phyloP scores from a whole-genome alignment of 345 rosid species.

The Gossypium mustelinum region DNA sequence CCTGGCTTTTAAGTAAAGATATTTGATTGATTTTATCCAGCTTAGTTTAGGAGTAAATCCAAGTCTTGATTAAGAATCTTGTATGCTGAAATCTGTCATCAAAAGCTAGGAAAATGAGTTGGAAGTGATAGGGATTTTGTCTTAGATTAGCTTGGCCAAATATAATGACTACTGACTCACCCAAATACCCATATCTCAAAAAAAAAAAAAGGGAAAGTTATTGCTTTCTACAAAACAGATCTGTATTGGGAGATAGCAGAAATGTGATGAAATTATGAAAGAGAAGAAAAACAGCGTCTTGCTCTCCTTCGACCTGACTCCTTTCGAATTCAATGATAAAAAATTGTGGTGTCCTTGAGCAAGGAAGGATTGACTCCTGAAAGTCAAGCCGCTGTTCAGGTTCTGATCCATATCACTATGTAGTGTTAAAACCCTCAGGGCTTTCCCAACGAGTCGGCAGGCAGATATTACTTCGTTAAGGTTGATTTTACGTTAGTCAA shows the following conservation, averaged over 20 bases:
- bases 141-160: background rate
- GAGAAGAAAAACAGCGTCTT: too few relatives aligned
- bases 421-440: conserved; percentile 12
- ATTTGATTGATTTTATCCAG: background rate
- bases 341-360: background rate
- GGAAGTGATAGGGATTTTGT: background rate
- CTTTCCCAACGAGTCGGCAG: conserved; percentile 28
- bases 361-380: background rate
- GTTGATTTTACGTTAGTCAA: conserved; percentile 22
- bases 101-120: background rate
- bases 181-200: background rate
- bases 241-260: too few relatives aligned
- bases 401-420: too few relatives aligned
- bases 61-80: background rate
- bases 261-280: too few relatives aligned
- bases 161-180: background rate
- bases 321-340: too few relatives aligned
- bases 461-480: conserved; percentile 32
- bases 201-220: too few relatives aligned
- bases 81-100: background rate
- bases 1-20: background rate
- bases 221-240: too few relatives aligned
- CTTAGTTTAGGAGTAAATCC: background rate
- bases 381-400: background rate
- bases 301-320: too few relatives aligned